A percentile compares a stretch with the other conserved stretches of the same genome.
These are phyloP conservation scores for Fistulifera pelliculosa DNA, from an alignment of 108 stramenopile species.

Conservation along the genomic window DNA sequence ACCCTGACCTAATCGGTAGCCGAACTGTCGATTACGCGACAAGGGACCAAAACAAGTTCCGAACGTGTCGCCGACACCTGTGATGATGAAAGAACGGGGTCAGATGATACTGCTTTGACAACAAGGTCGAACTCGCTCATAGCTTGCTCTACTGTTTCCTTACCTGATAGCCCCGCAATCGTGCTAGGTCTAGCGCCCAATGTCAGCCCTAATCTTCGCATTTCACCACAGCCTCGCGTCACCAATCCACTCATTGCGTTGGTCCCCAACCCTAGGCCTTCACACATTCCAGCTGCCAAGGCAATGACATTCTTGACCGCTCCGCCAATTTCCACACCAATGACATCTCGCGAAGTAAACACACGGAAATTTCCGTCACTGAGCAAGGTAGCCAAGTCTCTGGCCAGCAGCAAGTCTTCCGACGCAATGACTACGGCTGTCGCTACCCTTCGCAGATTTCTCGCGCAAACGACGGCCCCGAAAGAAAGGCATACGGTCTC, in stretches of 20 bases:
- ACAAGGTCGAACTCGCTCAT: background rate
- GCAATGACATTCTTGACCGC: conserved; percentile 98
- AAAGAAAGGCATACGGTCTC: conserved; percentile 85
- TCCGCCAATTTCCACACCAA: conserved; percentile 95
- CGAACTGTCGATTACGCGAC: conserved; percentile 89
- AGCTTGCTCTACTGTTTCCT: too few species aligned
- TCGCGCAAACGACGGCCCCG: conserved; percentile 92
- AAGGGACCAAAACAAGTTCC: conserved; percentile 97
- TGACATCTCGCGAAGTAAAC: conserved; percentile 84
- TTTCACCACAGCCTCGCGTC: conserved; percentile 93
- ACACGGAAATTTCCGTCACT: conserved; percentile 76
- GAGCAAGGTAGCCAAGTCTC: conserved; percentile 80
- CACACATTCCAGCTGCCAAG: conserved; percentile 95
- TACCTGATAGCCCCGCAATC: conserved; percentile 84
- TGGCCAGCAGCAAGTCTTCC: conserved; percentile 78
- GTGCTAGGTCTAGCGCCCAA: conserved; percentile 86
- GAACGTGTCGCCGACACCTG: conserved; percentile 95
- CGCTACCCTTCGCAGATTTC: conserved; percentile 90
- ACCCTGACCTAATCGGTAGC: conserved; percentile 88
- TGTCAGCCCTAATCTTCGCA: conserved; percentile 84
- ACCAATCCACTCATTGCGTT: conserved; percentile 95
- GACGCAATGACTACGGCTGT: conserved; percentile 95
- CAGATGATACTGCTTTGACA: background rate
- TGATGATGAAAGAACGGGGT: background rate
- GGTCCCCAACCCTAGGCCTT: conserved; percentile 91